A percentile compares a stretch with the other conserved stretches of the same genome.
These are phyloP conservation scores for Scheffersomyces coipomensis DNA, from an alignment of 805 yeast species.

Conservation along the genomic window DNA sequence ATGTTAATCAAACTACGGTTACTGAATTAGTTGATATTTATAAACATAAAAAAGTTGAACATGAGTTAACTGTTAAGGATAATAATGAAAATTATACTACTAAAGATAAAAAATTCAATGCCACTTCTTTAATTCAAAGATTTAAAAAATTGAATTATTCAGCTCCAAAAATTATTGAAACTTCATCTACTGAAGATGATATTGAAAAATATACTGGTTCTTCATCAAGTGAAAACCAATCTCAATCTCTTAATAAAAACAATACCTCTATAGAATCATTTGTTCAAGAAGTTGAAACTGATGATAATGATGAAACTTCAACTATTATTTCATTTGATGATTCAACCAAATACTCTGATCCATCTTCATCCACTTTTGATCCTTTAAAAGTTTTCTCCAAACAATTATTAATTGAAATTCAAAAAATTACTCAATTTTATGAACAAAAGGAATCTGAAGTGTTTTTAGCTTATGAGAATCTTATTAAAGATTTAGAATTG, in stretches of 20 bases:
- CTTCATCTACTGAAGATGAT: not conserved
- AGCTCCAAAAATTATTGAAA: not conserved
- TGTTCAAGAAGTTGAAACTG: not conserved
- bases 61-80: not conserved
- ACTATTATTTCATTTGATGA: not conserved
- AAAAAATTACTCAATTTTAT: constrained; percentile 54
- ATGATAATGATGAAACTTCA: constrained; percentile 6
- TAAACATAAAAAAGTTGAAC: not conserved
- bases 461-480: constrained; percentile 42
- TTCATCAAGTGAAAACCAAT: not conserved
- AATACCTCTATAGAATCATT: not conserved
- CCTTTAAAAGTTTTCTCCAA: constrained; percentile 45
- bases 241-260: not conserved
- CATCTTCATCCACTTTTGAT: constrained; percentile 8
- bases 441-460: constrained; percentile 45
- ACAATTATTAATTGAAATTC: constrained; percentile 46
- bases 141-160: constrained; percentile 3
- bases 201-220: constrained; percentile 1
- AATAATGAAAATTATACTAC: not conserved
- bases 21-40: constrained; percentile 22
- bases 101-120: constrained; percentile 3
- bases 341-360: constrained; percentile 2
- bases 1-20: constrained; percentile 20
- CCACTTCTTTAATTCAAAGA: constrained; percentile 6
- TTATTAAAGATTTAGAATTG: constrained; percentile 46